phyloP scores from a whole-genome alignment of 495 filamentous ascomycete genomes.

The Aspergillus taichungensis region DNA sequence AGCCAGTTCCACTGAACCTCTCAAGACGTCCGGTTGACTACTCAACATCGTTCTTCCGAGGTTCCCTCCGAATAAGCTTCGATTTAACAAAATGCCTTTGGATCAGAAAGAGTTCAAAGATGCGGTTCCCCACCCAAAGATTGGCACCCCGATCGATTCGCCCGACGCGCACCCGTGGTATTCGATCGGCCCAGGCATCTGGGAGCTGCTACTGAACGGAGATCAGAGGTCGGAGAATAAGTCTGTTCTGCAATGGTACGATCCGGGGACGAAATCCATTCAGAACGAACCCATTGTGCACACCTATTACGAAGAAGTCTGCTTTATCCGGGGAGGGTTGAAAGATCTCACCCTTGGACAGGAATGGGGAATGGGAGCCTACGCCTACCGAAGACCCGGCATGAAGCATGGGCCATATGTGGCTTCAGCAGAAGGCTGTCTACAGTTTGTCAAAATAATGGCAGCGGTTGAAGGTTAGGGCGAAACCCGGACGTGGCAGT shows the following conservation, averaged over 20 bases:
- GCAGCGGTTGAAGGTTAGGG: no score
- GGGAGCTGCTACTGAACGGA: constrained; percentile 19
- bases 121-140: no score
- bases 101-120: no score
- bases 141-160: no score
- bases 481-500: no score
- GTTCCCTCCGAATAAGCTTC: no score
- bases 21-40: no score
- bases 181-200: constrained; percentile 15
- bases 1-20: no score
- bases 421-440: neutral
- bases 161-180: constrained; percentile 13
- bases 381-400: constrained; percentile 4
- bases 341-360: constrained; percentile 14
- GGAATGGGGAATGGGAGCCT: constrained; percentile 17
- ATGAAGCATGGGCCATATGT: neutral
- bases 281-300: constrained; percentile 13
- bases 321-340: constrained; percentile 16
- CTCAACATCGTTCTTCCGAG: no score
- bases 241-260: constrained; percentile 20
- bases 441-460: neutral
- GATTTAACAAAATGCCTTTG: no score
- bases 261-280: constrained; percentile 6
- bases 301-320: constrained; percentile 20
- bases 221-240: constrained; percentile 7